Base-by-base conservation (phyloP, 345 rosid genomes). In the Lenwebbia sp. region DNA sequence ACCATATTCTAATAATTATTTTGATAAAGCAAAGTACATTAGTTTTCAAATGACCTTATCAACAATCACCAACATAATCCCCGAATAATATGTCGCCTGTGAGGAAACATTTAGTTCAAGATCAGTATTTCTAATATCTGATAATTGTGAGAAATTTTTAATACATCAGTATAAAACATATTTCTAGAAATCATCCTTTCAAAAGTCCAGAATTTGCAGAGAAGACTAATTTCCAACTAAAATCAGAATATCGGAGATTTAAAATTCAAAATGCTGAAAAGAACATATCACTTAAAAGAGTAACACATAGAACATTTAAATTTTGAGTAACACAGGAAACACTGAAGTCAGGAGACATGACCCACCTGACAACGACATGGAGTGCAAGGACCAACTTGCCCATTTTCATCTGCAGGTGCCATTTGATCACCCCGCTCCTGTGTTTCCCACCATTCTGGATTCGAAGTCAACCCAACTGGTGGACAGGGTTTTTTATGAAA, bases 331-430 rank as follows among this genome's bases (percentile, higher is more conserved):
- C 37, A 55, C n/a, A 55, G 37, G 51, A 85, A 54, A n/a, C 30
- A 75, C 62, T 28, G 74, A 26, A 13, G 62, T 84, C 70, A 52
- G 83, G 33, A 60, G 82, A 53, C 44, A 85, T 83, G 90, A 90
- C 95, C 81, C 86, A 98, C 99, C 98, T 98, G 99, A 93, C 99
- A 98, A 83, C 84, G 94, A 89, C 99, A 98, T 84, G 99, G 93
- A 86, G 94, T 84, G 85, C 94, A 94, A 37, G 99, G 98, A 88
- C 99, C 99, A 47, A 95, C 97, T 92, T 96, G 95, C 90, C 98
- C 98, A 84, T 88, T 86, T 83, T 93, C 96, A 90, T 94, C 94
- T 60, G 87, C 85, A 57, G 86, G 91, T 85, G 92, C 91, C 87
- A 88, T 90, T 89, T 93, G 98, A 88, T 93, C 93, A 87, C 91